Base-by-base conservation (phyloP, 2,329 filamentous ascomycete species). In the Cyanodermella asteris region DNA sequence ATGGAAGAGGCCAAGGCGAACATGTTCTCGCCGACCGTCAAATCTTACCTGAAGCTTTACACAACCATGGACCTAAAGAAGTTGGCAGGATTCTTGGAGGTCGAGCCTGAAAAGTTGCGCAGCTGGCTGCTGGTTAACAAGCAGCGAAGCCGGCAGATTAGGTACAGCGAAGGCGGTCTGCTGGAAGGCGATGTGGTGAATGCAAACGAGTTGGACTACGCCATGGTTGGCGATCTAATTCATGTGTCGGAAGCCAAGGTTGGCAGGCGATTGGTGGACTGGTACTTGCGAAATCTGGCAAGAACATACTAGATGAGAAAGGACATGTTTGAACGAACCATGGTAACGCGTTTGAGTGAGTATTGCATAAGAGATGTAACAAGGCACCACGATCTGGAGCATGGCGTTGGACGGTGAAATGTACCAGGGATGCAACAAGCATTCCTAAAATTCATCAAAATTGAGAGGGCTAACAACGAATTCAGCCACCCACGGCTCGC, bases 1-100 rank as follows among this genome's bases (percentile, higher is more conserved):
- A 94, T 97, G 84, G 82, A 93, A 40, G 87, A 97, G 61, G 84
- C 97, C 52, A 91, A 91, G 70, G 93, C 80, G 56, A 94, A 91
- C 56, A 87, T 97, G 68, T 91, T 71, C 71, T 84, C 78, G 50
- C 87, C 87, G 22, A 93, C 82, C 22, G 76, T 97, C 50, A 91
- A 91, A 64, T 93, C 82, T 34, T 97, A 97, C 61, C 69, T 97
- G 38, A 87, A 91, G 49, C 74, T 97, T 28, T 97, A 97, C 69
- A 94, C 87, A 22, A 97, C 87, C 39, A 94, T 97, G 84, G 87
- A 97, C 44, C 63, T 97, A 34, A 87, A 84, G 61, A 97, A 97
- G 61, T 71, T 97, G 33, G 80, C 87, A 33, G 82, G 82, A 31
- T 97, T 97, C 68, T 65, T 97, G 28, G 87, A 94, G 43, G 80